phyloP scores from a whole-genome alignment of 768 basidiomycete genomes.

The Scleroderma citrinum region DNA sequence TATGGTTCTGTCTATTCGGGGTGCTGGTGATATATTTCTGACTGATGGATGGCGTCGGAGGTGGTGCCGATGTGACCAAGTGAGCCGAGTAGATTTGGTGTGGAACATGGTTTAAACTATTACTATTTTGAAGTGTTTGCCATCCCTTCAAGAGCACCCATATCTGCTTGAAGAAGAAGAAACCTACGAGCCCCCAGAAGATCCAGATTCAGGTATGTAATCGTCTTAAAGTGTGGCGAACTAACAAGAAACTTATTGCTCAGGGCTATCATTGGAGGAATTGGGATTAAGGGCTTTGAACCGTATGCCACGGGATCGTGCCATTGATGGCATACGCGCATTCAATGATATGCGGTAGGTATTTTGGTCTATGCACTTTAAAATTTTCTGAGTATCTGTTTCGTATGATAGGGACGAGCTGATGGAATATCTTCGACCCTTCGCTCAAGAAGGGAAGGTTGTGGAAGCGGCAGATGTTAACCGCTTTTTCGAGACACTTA shows the following conservation, averaged over 20 bases:
- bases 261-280: slow-evolving; percentile 76
- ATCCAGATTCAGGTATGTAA: slow-evolving; percentile 70
- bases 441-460: slow-evolving; percentile 70
- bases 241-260: background rate
- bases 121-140: slow-evolving; percentile 51
- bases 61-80: slow-evolving; percentile 73
- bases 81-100: too few species aligned
- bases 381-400: background rate
- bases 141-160: slow-evolving; percentile 44
- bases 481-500: slow-evolving; percentile 56
- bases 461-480: slow-evolving; percentile 70
- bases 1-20: slow-evolving; percentile 29
- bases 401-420: slow-evolving; percentile 53
- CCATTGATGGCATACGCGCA: slow-evolving; percentile 78
- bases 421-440: slow-evolving; percentile 66
- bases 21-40: slow-evolving; percentile 71
- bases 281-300: slow-evolving; percentile 75
- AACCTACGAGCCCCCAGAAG: slow-evolving; percentile 79
- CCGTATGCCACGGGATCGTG: slow-evolving; percentile 69
- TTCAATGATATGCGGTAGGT: slow-evolving; percentile 79
- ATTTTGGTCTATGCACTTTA: background rate
- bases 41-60: slow-evolving; percentile 64
- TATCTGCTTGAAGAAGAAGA: slow-evolving; percentile 75
- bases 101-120: too few species aligned
- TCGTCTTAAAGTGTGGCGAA: background rate